Percentiles rank a stretch among this genome's conserved stretches.
phyloP scores from a whole-genome alignment of 139 green algal species.

The Micromonas pusilla region DNA sequence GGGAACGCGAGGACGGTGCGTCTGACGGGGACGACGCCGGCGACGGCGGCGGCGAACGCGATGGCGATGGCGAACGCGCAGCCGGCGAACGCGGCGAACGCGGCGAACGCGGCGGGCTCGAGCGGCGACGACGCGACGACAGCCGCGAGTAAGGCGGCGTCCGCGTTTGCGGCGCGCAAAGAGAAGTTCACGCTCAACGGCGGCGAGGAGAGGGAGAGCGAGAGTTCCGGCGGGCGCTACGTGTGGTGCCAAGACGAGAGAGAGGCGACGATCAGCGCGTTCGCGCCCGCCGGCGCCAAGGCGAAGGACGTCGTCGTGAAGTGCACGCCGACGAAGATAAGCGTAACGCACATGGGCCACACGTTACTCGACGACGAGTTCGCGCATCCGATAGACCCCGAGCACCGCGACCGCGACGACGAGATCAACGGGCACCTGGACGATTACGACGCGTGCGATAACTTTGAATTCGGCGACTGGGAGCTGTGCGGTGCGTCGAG shows the following conservation, averaged over 20 bases:
- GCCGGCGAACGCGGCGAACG: not conserved
- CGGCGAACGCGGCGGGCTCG: not conserved
- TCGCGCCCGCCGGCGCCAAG: not conserved
- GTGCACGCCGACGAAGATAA: not conserved
- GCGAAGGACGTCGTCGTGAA: conserved; percentile 17
- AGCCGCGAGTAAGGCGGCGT: not conserved
- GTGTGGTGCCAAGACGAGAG: not conserved
- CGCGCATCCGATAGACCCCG: conserved; percentile 2
- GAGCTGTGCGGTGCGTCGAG: not conserved
- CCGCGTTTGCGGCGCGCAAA: not conserved
- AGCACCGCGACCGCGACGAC: conserved; percentile 1
- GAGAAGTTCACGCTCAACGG: conserved; percentile 8
- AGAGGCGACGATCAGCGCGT: not conserved
- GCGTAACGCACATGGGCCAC: not conserved
- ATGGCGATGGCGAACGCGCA: not conserved
- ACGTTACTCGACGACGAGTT: not conserved
- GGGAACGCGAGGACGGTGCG: no score
- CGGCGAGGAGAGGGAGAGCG: not conserved
- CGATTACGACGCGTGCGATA: not conserved
- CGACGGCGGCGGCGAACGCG: not conserved
- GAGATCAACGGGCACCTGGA: not conserved
- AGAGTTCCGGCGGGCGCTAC: not conserved
- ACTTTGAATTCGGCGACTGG: not conserved
- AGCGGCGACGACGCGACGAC: not conserved
- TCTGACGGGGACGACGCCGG: no score